Percentiles rank a stretch among this genome's conserved stretches.
Conservation (phyloP, 2,329 filamentous ascomycete genomes). For the Lomentospora prolificans region DNA sequence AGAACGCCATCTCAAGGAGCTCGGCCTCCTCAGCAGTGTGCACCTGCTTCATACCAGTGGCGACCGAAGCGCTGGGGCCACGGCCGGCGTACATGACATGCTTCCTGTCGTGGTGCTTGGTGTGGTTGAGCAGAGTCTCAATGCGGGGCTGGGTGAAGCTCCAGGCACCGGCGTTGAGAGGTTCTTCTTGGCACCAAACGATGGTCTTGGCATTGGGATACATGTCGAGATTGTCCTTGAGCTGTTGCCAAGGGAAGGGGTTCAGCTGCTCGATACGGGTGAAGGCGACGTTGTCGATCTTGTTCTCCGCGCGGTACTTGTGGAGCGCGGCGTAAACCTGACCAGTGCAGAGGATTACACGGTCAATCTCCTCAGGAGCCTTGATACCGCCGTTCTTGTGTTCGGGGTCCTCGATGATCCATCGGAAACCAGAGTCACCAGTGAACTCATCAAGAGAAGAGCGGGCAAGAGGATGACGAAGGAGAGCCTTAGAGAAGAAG, state of each 20-base stretch:
- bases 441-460: conserved; percentile 86
- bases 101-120: conserved; percentile 83
- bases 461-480: conserved; percentile 86
- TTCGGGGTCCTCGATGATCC: conserved; percentile 87
- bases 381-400: conserved; percentile 69
- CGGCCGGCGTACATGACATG: conserved; percentile 96
- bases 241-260: conserved; percentile 96
- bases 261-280: conserved; percentile 96
- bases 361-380: conserved; percentile 76
- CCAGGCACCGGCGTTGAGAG: conserved; percentile 94
- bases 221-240: conserved; percentile 90
- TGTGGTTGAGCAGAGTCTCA: conserved; percentile 91
- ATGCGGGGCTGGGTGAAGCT: conserved; percentile 94
- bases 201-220: conserved; percentile 98
- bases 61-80: conserved; percentile 85
- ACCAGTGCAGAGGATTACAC: conserved; percentile 87
- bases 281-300: conserved; percentile 83
- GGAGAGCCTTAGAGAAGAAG: conserved; percentile 96
- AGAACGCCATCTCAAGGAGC: conserved; percentile 57
- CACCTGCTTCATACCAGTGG: conserved; percentile 78
- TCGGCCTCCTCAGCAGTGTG: conserved; percentile 93
- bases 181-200: conserved; percentile 96
- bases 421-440: conserved; percentile 86
- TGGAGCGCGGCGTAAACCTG: conserved; percentile 86
- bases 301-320: conserved; percentile 83